Evolutionary conservation across 192 early-diverging fungal species (phyloP).

Genomic region (Backusella circina): DNA sequence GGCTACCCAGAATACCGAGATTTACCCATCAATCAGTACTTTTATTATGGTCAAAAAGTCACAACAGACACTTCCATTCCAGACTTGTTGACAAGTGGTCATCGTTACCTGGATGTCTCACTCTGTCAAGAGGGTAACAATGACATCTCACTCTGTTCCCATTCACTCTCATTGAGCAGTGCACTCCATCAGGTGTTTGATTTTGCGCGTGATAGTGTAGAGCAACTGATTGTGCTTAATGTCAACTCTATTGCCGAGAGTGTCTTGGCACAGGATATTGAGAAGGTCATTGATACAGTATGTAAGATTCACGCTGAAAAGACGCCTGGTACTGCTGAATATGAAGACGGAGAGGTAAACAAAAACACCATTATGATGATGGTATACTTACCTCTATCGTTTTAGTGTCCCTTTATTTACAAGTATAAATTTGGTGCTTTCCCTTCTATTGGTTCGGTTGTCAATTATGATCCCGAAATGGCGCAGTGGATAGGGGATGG

Average conservation of each 20-base stretch:
- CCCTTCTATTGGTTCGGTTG: constrained; percentile 24
- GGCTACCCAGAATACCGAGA: constrained; percentile 3
- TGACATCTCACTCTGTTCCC: background rate
- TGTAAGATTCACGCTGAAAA: constrained; percentile 18
- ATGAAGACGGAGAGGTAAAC: constrained; percentile 9
- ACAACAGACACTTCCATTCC: background rate
- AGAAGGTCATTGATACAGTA: constrained; percentile 14
- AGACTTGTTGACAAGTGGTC: constrained; percentile 4
- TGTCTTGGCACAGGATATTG: background rate
- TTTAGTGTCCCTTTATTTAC: constrained; percentile 28
- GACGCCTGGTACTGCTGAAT: constrained; percentile 14
- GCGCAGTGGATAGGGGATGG: constrained; percentile 34
- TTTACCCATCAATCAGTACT: background rate
- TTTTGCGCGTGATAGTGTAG: background rate
- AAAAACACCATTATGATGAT: background rate
- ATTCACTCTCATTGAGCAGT: background rate
- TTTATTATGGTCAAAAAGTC: background rate
- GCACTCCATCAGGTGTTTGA: constrained; percentile 8
- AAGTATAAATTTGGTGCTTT: constrained; percentile 2
- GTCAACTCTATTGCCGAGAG: background rate
- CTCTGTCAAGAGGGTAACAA: background rate
- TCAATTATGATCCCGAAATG: constrained; percentile 31
- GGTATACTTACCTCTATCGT: too few species aligned
- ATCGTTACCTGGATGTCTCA: background rate
- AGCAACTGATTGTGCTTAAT: constrained; percentile 15